Base-by-base conservation (phyloP, 108 stramenopile species). In the Skeletonema potamos region DNA sequence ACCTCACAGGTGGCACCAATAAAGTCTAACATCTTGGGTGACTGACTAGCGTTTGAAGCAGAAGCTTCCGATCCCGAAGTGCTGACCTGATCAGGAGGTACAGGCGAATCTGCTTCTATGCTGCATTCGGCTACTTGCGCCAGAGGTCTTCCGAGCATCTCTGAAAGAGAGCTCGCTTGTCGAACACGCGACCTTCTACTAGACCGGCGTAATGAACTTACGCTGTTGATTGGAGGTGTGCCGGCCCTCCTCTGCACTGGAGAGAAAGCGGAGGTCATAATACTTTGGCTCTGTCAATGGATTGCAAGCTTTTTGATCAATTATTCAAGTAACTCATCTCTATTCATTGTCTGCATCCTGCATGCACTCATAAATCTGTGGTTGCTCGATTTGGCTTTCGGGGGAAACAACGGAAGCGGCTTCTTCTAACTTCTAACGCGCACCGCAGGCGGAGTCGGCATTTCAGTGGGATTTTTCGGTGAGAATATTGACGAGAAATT, bases 1-100 rank as follows among this genome's bases (percentile, higher is more conserved):
- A 54, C 78, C 39, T 64, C 33, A 54, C 78, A 79, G 30, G 70
- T 60, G 15, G 71, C 27, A 22, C 66, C 78, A 3, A 79, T 68
- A 39, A 79, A 68, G 32, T 79, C 27, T 6, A 79, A 27, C 0
- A 51, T 51, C 48, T 51, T 51, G 9, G 78, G 71, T 17, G 66
- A 60, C 59, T 79, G 61, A 13, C 64, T 62, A 36, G 44, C 56
- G 20, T 58, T 32, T 24, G 24, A 44, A 62, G 59, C 65, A 13
- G 70, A 72, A 9, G 29, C 54, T 17, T 79, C 78, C 24, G 78
- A 79, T 44, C 60, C 66, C 7, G 71, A 62, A 17, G 66, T 71
- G 51, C 70, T 71, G 0, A 22, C 22, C 4, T 24, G 22, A 51
- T 51, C 48, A 24, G 48, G 48, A 24, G 22, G 48, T 6, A 20